Evolutionary conservation across 306 rosid species (phyloP).

Genomic region (Benincasa hispida): DNA sequence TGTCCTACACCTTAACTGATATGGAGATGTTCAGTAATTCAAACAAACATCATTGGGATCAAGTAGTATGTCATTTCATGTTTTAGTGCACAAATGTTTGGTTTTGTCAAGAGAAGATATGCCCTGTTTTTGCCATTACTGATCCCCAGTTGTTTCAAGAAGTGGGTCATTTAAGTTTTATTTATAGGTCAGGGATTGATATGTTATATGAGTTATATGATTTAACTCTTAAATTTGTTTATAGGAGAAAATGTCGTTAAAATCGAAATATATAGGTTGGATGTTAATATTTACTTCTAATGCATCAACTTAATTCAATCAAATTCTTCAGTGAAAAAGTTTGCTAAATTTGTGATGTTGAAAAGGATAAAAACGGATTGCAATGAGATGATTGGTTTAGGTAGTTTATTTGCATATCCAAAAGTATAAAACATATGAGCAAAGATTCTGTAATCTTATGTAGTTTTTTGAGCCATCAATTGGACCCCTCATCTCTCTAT

Average conservation of each 20-base stretch:
- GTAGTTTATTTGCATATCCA: not conserved
- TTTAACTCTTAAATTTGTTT: not conserved
- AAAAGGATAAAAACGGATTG: not conserved
- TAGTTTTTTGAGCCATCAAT: no score
- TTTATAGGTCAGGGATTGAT: not conserved
- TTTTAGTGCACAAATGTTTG: not conserved
- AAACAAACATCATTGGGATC: not conserved
- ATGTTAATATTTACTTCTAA: no score
- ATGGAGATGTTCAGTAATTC: not conserved
- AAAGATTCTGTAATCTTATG: no score
- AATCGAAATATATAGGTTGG: not conserved
- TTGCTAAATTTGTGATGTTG: not conserved
- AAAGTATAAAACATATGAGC: no score
- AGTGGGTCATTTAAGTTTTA: not conserved
- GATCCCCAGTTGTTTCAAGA: not conserved
- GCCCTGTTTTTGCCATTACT: not conserved
- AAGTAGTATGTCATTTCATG: not conserved
- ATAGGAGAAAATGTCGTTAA: no score
- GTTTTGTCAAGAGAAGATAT: not conserved
- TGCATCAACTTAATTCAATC: no score
- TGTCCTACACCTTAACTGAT: not conserved
- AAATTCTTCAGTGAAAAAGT: no score
- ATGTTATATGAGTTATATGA: not conserved
- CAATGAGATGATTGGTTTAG: not conserved
- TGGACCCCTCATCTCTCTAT: no score